These are phyloP conservation scores for Xanthoparmelia taractica DNA, from an alignment of 495 filamentous ascomycete species.

Conservation along the genomic window DNA sequence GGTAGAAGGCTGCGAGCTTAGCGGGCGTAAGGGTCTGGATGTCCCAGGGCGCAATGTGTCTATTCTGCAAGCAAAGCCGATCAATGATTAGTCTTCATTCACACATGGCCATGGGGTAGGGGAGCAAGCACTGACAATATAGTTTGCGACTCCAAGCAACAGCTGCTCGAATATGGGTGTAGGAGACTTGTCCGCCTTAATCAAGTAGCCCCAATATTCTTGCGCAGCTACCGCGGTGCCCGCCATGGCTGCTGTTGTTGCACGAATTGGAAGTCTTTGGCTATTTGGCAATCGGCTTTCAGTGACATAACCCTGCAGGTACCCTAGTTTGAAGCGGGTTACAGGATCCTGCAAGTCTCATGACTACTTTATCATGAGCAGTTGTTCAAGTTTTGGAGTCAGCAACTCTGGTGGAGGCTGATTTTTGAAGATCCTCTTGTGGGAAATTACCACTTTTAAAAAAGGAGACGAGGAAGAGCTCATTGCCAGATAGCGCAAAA, in stretches of 20 bases:
- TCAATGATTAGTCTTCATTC: constrained; percentile 13
- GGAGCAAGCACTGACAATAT: constrained; percentile 59
- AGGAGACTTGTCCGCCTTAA: constrained; percentile 70
- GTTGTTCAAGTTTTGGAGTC: neutral
- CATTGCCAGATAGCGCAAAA: neutral
- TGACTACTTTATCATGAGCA: neutral
- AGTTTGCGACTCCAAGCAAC: constrained; percentile 65
- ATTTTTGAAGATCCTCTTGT: neutral
- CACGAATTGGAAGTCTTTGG: neutral
- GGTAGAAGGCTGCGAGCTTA: constrained; percentile 85
- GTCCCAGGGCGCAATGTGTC: constrained; percentile 57
- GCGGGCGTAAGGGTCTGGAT: constrained; percentile 61
- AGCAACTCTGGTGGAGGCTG: neutral
- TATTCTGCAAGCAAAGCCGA: constrained; percentile 38
- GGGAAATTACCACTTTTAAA: constrained; percentile 6
- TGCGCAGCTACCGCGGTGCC: constrained; percentile 15
- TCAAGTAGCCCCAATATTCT: constrained; percentile 74
- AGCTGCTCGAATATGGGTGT: constrained; percentile 69
- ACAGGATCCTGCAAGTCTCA: neutral
- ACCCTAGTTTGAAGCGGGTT: neutral
- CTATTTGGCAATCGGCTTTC: neutral
- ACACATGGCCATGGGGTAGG: neutral
- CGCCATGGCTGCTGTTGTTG: constrained; percentile 8
- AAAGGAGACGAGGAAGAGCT: too few relatives aligned
- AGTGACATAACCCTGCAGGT: constrained; percentile 12